Conservation (phyloP, 2,329 filamentous ascomycete genomes). For the Paracorniculantispora psalliotae region DNA sequence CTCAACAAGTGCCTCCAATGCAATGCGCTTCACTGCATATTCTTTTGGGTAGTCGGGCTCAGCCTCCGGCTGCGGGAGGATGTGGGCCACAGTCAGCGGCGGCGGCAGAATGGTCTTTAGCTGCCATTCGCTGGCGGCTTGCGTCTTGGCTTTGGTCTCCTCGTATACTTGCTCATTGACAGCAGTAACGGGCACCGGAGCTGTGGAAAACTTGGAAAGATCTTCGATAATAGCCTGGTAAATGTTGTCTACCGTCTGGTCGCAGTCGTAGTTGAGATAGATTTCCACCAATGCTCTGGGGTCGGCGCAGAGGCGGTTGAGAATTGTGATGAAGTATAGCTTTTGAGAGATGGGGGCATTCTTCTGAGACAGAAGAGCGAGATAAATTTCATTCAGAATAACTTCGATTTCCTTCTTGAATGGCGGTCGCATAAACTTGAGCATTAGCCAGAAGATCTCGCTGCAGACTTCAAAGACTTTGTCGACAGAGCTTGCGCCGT, state of each 20-base stretch:
- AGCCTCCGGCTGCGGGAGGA: conserved; percentile 52
- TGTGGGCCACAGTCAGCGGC: conserved; percentile 74
- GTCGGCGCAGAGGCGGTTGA: conserved; percentile 79
- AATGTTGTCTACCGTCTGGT: conserved; percentile 91
- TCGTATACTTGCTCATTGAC: conserved; percentile 82
- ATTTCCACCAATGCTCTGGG: conserved; percentile 87
- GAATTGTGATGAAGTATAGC: conserved; percentile 79
- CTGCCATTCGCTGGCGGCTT: conserved; percentile 72
- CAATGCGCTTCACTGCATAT: conserved; percentile 85
- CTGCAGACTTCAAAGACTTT: conserved; percentile 92
- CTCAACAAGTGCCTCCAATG: conserved; percentile 82
- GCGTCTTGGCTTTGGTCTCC: conserved; percentile 63
- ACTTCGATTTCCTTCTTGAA: conserved; percentile 99
- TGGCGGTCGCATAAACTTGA: conserved; percentile 86
- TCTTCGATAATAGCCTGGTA: conserved; percentile 95
- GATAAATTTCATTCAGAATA: conserved; percentile 94
- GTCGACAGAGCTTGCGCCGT: conserved; percentile 88
- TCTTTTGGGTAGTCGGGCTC: conserved; percentile 78
- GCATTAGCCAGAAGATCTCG: conserved; percentile 97
- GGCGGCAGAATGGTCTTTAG: conserved; percentile 80
- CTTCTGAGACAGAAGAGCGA: conserved; percentile 82
- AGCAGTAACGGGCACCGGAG: conserved; percentile 68
- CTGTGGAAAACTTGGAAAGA: conserved; percentile 78
- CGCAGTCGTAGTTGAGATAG: conserved; percentile 98
- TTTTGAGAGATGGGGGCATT: conserved; percentile 88